Conservation (phyloP, 202 grass and related monocot genomes). For the Thinopyrum obtusiflorum region DNA sequence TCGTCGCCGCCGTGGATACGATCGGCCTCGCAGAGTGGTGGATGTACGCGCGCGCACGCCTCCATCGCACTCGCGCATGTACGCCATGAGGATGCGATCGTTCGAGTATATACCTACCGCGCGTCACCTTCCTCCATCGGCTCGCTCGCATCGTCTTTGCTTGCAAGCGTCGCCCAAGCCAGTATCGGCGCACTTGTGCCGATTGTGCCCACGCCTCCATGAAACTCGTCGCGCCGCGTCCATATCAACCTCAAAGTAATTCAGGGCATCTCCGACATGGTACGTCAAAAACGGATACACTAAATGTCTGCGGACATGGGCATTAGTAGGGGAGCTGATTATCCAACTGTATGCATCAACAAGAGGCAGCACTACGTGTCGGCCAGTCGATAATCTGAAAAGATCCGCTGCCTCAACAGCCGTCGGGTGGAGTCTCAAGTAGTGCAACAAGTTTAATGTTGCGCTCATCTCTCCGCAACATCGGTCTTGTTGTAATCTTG, state of each 20-base stretch:
- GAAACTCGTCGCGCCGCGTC: not conserved
- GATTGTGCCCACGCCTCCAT: not conserved
- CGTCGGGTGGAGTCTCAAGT: no score
- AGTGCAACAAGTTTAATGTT: no score
- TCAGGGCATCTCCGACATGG: no score
- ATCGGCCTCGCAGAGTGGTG: not conserved
- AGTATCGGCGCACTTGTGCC: not conserved
- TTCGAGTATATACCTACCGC: not conserved
- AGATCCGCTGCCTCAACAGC: no score
- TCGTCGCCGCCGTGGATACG: not conserved
- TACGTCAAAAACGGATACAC: no score
- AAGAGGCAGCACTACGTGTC: no score
- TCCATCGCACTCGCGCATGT: not conserved
- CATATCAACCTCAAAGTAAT: not conserved
- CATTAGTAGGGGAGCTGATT: no score
- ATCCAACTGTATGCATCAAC: no score
- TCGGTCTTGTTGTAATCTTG: no score
- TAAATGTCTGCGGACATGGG: no score
- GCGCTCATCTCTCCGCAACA: no score
- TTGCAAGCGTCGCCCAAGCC: not conserved
- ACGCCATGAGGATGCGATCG: not conserved
- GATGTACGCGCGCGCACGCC: not conserved
- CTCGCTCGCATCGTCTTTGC: not conserved
- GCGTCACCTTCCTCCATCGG: not conserved
- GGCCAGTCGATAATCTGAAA: no score